phyloP scores from a whole-genome alignment of 441 rosid species.

The Melastoma candidum region DNA sequence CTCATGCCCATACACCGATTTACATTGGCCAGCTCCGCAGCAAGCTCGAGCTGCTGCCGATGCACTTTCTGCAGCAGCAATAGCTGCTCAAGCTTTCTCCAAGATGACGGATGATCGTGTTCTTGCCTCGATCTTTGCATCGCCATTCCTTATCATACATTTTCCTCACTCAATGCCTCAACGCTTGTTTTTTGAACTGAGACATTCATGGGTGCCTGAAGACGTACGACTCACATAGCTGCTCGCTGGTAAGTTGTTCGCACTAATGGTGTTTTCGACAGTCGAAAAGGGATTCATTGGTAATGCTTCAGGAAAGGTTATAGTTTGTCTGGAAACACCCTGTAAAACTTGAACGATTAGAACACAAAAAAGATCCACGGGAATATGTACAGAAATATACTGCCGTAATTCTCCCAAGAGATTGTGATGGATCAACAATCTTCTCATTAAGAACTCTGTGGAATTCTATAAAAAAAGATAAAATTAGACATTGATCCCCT shows the following conservation, averaged over 20 bases:
- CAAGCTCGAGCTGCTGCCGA: conserved; percentile 71
- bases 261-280: conserved; percentile 35
- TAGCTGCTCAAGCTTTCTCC: conserved; percentile 78
- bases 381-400: too few relatives aligned
- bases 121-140: conserved; percentile 22
- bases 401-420: too few relatives aligned
- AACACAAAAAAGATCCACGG: too few relatives aligned
- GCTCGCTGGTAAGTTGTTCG: conserved; percentile 18
- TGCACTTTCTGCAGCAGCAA: conserved; percentile 83
- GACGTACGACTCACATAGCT: conserved; percentile 24
- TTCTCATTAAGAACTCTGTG: too few relatives aligned
- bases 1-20: too few relatives aligned
- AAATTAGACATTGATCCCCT: too few relatives aligned
- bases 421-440: too few relatives aligned
- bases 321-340: neutral
- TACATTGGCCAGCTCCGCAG: conserved; percentile 60
- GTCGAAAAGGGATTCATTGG: conserved; percentile 24
- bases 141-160: conserved; percentile 13
- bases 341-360: too few relatives aligned
- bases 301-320: conserved; percentile 27
- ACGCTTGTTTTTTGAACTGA: conserved; percentile 17
- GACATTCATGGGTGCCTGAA: conserved; percentile 20
- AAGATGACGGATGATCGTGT: conserved; percentile 42
- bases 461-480: too few relatives aligned
- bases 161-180: conserved; percentile 22